Conservation (phyloP, 495 filamentous ascomycete species). For the Terfezia boudieri region DNA sequence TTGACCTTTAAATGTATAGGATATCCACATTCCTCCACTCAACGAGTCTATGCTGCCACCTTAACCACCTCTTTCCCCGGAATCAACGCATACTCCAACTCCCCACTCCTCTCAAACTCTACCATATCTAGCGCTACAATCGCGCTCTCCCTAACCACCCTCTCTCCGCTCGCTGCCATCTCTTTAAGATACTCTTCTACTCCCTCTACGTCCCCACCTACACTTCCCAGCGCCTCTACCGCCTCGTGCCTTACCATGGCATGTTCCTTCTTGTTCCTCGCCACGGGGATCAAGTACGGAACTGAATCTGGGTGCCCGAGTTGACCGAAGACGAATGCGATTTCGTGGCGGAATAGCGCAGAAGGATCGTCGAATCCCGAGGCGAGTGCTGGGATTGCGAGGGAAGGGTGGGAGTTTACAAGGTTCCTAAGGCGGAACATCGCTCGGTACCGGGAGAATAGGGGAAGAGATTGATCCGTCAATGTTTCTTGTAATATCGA, state of each 20-base stretch:
- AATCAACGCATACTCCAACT: slow-evolving; percentile 77
- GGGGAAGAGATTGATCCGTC: slow-evolving; percentile 50
- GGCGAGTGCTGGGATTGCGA: slow-evolving; percentile 66
- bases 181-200: slow-evolving; percentile 65
- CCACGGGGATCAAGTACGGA: slow-evolving; percentile 54
- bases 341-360: slow-evolving; percentile 91
- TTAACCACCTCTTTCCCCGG: slow-evolving; percentile 28
- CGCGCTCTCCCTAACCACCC: slow-evolving; percentile 83
- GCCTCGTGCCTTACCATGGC: slow-evolving; percentile 98
- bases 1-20: too few relatives aligned
- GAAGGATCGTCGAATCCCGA: slow-evolving; percentile 67
- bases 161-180: slow-evolving; percentile 74
- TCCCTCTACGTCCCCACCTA: slow-evolving; percentile 71
- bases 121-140: slow-evolving; percentile 96
- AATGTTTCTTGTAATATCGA: slow-evolving; percentile 46
- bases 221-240: slow-evolving; percentile 86
- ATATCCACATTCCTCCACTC: too few relatives aligned
- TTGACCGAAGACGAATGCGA: slow-evolving; percentile 96
- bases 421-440: slow-evolving; percentile 96
- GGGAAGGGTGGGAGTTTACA: slow-evolving; percentile 60
- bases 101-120: slow-evolving; percentile 75
- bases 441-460: slow-evolving; percentile 86
- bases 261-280: slow-evolving; percentile 57
- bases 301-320: slow-evolving; percentile 90
- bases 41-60: too few relatives aligned